Evolutionary conservation across 2,329 filamentous ascomycete species (phyloP).

Genomic region (Paraphoma sp.): DNA sequence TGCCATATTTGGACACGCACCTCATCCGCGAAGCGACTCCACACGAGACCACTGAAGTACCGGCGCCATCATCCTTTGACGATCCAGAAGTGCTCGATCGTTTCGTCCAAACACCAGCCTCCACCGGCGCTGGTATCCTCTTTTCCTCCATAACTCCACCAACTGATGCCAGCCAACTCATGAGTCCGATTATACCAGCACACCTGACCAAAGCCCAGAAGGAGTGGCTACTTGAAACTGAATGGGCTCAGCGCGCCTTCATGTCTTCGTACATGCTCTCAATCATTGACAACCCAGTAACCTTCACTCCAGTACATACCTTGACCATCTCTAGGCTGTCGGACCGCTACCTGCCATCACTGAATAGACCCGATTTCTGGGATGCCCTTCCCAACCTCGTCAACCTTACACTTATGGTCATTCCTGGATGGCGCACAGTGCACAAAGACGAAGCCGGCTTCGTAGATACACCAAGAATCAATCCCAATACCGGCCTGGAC

Average conservation of each 20-base stretch:
- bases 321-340: constrained; percentile 71
- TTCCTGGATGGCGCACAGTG: constrained; percentile 71
- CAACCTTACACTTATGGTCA: constrained; percentile 65
- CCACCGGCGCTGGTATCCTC: constrained; percentile 35
- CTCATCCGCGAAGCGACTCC: constrained; percentile 36
- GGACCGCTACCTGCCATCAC: constrained; percentile 63
- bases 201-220: constrained; percentile 68
- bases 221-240: constrained; percentile 71
- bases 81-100: constrained; percentile 27
- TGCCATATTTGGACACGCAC: constrained; percentile 40
- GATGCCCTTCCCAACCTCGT: constrained; percentile 60
- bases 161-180: constrained; percentile 28
- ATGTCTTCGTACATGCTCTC: constrained; percentile 71
- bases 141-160: constrained; percentile 40
- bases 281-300: constrained; percentile 64
- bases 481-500: constrained; percentile 59
- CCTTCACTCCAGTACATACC: constrained; percentile 63
- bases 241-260: constrained; percentile 73
- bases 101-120: constrained; percentile 20
- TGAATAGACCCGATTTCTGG: constrained; percentile 69
- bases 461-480: constrained; percentile 57
- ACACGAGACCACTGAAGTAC: constrained; percentile 23
- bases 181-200: constrained; percentile 57
- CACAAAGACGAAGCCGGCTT: constrained; percentile 59
- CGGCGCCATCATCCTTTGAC: constrained; percentile 26